A percentile compares a stretch with the other conserved stretches of the same genome.
Evolutionary conservation across 495 filamentous ascomycete genomes (phyloP).

Genomic region (Trichoderma erinaceum): DNA sequence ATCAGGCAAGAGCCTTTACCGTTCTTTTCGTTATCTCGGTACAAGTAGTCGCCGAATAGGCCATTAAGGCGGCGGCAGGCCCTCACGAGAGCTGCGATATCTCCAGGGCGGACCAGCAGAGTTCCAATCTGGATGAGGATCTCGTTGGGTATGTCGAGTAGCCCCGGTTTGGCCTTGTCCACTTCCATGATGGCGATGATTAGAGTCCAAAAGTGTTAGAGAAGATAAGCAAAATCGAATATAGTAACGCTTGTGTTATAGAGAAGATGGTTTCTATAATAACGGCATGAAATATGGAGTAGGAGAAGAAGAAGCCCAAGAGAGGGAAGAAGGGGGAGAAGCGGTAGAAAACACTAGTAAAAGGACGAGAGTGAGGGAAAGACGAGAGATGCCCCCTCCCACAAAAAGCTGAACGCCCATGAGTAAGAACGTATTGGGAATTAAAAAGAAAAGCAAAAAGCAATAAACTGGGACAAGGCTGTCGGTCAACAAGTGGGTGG

Average conservation of each 20-base stretch:
- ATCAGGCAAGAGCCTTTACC: neutral
- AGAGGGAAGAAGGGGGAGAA: too few relatives aligned
- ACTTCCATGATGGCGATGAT: neutral
- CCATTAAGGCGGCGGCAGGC: neutral
- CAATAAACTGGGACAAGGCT: neutral
- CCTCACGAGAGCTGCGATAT: neutral
- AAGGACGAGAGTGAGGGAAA: too few relatives aligned
- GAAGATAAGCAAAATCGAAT: neutral
- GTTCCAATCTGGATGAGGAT: neutral
- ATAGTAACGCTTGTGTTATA: neutral
- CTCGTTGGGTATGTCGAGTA: neutral
- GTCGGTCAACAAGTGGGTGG: conserved; percentile 9
- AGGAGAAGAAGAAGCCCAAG: too few relatives aligned
- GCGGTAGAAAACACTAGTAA: neutral
- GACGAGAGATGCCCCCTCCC: too few relatives aligned
- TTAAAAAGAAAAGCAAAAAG: neutral
- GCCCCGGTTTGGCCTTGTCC: neutral
- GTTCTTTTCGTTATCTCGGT: neutral
- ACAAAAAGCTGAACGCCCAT: neutral
- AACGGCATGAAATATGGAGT: too few relatives aligned
- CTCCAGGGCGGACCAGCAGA: neutral
- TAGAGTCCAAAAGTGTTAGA: neutral
- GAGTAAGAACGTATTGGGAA: neutral
- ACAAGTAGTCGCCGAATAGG: neutral
- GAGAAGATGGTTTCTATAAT: too few relatives aligned